These are phyloP conservation scores for Fusarium lateritium DNA, from an alignment of 2,329 filamentous ascomycete genomes.

Conservation along the genomic window DNA sequence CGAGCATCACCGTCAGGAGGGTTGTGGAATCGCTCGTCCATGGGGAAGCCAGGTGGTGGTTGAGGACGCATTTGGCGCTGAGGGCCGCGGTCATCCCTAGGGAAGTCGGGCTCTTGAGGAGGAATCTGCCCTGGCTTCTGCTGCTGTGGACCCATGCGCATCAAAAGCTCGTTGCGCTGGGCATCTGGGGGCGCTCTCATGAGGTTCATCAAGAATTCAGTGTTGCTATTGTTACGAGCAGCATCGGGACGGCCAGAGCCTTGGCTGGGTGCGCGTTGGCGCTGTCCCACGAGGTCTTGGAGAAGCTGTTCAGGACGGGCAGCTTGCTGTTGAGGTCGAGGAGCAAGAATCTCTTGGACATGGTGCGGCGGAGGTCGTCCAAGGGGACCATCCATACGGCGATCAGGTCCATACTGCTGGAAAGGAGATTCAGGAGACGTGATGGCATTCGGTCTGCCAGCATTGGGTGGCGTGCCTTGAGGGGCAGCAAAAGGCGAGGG, in stretches of 20 bases:
- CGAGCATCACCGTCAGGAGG: slow-evolving; percentile 62
- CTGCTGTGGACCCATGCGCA: slow-evolving; percentile 66
- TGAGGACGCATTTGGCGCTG: slow-evolving; percentile 62
- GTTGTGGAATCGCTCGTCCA: slow-evolving; percentile 68
- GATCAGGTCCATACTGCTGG: slow-evolving; percentile 62
- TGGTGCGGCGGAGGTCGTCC: slow-evolving; percentile 59
- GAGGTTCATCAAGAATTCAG: slow-evolving; percentile 88
- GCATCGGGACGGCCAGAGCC: slow-evolving; percentile 62
- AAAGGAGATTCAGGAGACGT: slow-evolving; percentile 64
- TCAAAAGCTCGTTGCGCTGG: slow-evolving; percentile 67
- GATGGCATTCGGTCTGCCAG: slow-evolving; percentile 56
- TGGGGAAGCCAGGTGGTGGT: slow-evolving; percentile 64
- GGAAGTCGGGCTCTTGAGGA: slow-evolving; percentile 63
- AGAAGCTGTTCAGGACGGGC: slow-evolving; percentile 72
- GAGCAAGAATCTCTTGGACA: slow-evolving; percentile 68
- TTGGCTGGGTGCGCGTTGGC: slow-evolving; percentile 69
- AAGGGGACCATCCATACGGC: slow-evolving; percentile 58
- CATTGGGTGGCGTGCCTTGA: slow-evolving; percentile 49
- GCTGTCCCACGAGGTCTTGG: slow-evolving; percentile 72
- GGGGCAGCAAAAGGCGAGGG: slow-evolving; percentile 61
- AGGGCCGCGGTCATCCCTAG: slow-evolving; percentile 52
- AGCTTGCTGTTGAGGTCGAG: slow-evolving; percentile 65
- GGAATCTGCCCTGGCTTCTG: slow-evolving; percentile 47
- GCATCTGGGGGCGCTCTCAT: slow-evolving; percentile 73
- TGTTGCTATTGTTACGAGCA: slow-evolving; percentile 72